A percentile compares a stretch with the other conserved stretches of the same genome.
These are phyloP conservation scores for Sonneratia alba DNA, from an alignment of 345 rosid species.

Conservation along the genomic window DNA sequence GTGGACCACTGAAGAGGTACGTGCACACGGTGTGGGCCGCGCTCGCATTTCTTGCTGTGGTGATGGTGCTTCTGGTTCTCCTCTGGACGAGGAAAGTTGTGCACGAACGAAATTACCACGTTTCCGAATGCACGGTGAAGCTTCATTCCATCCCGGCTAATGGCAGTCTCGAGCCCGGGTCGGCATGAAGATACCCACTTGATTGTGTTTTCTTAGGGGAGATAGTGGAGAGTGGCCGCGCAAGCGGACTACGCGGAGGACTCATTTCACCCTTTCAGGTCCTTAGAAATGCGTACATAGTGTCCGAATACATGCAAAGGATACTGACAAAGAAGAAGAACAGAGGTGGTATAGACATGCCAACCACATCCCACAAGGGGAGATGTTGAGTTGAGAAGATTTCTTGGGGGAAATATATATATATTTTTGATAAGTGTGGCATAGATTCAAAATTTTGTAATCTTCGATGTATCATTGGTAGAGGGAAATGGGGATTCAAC, in stretches of 20 bases:
- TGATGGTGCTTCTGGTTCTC: constrained; percentile 37
- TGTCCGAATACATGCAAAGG: neutral
- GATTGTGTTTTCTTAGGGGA: neutral
- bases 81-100: constrained; percentile 26
- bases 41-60: constrained; percentile 29
- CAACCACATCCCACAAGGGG: constrained; percentile 3
- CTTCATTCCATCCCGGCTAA: constrained; percentile 17
- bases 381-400: constrained; percentile 2
- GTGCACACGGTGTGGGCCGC: constrained; percentile 42
- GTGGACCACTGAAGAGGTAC: constrained; percentile 40
- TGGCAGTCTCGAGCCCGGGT: neutral
- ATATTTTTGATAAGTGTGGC: neutral
- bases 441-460: neutral
- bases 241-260: neutral
- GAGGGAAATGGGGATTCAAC: neutral
- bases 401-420: neutral
- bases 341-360: neutral
- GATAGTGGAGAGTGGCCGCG: neutral
- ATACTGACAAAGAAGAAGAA: neutral
- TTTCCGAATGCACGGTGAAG: constrained; percentile 23
- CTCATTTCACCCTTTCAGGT: neutral
- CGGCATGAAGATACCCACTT: neutral
- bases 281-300: neutral
- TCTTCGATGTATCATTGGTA: neutral
- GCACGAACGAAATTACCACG: constrained; percentile 18